Evolutionary conservation across 2,329 filamentous ascomycete genomes (phyloP).

Genomic region (Pseudogymnoascus sp.): DNA sequence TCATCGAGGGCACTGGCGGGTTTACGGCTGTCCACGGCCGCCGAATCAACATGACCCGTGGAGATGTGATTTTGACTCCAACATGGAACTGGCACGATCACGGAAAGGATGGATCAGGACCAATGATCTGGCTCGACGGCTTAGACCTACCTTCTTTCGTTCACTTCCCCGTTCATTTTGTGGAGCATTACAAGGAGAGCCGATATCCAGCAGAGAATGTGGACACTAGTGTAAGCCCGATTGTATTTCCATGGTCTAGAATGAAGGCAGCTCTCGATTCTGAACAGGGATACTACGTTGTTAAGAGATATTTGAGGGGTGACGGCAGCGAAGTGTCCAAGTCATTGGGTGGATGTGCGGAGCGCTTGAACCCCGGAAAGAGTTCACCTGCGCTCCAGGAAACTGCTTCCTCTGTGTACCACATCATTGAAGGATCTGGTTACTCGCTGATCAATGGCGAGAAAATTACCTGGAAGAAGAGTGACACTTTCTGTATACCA

Average conservation of each 20-base stretch:
- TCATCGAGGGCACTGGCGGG: constrained; percentile 47
- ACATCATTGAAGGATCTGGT: constrained; percentile 42
- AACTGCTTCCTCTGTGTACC: constrained; percentile 45
- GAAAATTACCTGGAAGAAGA: constrained; percentile 36
- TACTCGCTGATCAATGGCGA: constrained; percentile 33
- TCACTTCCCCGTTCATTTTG: constrained; percentile 46
- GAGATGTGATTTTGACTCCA: constrained; percentile 50
- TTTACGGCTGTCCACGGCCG: constrained; percentile 50
- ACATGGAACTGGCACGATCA: constrained; percentile 55
- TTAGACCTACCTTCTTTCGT: constrained; percentile 46
- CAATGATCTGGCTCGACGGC: constrained; percentile 51
- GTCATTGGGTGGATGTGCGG: constrained; percentile 41
- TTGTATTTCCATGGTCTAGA: constrained; percentile 35
- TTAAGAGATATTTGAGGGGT: constrained; percentile 29
- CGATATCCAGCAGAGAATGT: constrained; percentile 42
- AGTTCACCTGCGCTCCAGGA: constrained; percentile 36
- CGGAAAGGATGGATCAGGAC: constrained; percentile 46
- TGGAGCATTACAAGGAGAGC: constrained; percentile 39
- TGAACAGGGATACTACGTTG: constrained; percentile 23
- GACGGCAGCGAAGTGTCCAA: constrained; percentile 37
- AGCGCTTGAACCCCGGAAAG: constrained; percentile 33
- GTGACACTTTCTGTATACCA: constrained; percentile 48
- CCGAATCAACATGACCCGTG: constrained; percentile 42
- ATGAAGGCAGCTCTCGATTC: constrained; percentile 34
- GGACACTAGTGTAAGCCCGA: constrained; percentile 28